Evolutionary conservation across 2,329 filamentous ascomycete genomes (phyloP).

Genomic region (Phaeosphaeria sp.): DNA sequence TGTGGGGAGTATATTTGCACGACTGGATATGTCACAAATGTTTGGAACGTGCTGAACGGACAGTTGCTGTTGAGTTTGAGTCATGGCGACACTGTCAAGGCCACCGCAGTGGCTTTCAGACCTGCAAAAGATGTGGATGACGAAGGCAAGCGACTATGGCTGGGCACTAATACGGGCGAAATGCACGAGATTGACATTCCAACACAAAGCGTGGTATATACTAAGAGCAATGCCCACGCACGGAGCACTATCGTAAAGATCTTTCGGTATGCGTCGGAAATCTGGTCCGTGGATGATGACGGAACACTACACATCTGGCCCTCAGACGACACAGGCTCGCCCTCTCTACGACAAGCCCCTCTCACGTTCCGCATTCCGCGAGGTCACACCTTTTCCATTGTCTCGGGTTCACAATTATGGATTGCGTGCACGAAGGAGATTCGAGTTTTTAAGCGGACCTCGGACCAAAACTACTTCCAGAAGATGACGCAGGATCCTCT

Average conservation of each 20-base stretch:
- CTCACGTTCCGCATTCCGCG: conserved; percentile 79
- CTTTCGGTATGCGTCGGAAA: conserved; percentile 82
- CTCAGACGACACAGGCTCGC: conserved; percentile 75
- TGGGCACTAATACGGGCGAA: conserved; percentile 88
- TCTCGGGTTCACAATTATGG: conserved; percentile 87
- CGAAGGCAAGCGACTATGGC: conserved; percentile 84
- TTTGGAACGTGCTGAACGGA: conserved; percentile 85
- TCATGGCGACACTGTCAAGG: conserved; percentile 85
- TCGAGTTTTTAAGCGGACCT: conserved; percentile 78
- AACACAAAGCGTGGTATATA: conserved; percentile 72
- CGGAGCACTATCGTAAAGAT: conserved; percentile 84
- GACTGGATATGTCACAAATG: conserved; percentile 82
- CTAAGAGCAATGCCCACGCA: conserved; percentile 75
- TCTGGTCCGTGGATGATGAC: conserved; percentile 93
- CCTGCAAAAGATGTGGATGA: conserved; percentile 77
- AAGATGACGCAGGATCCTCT: conserved; percentile 77
- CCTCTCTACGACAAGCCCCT: conserved; percentile 76
- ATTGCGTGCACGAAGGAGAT: conserved; percentile 87
- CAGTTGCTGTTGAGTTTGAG: conserved; percentile 80
- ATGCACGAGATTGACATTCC: conserved; percentile 86
- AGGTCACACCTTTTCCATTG: conserved; percentile 86
- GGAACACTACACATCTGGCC: conserved; percentile 89
- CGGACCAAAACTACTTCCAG: conserved; percentile 72
- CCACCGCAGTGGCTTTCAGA: conserved; percentile 84
- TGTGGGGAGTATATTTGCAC: conserved; percentile 89